Base-by-base conservation (phyloP, 495 filamentous ascomycete species). In the Podospora sp. region DNA sequence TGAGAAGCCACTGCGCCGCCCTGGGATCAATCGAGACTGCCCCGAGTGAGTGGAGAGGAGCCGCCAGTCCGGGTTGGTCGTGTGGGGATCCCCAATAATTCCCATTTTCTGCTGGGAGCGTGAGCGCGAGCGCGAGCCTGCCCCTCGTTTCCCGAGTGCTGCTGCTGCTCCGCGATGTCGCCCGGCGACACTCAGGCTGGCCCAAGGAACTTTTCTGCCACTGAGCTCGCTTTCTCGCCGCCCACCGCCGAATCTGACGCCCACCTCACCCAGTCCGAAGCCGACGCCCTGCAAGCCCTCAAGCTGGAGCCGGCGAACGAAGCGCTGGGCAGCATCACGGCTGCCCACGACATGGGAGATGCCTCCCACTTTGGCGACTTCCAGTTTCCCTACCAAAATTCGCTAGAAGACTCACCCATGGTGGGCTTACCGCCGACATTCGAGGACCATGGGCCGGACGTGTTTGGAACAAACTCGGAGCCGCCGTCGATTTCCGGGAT, bases 291-390 rank as follows among this genome's bases (percentile, higher is more conserved):
- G 12, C 67, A 74, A 65, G 60, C 65, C 50, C 72, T 72, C 65
- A 75, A 76, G 64, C 66, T 77, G 68, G 74, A 76, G 51, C 55
- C 61, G 24, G 40, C 74, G 49, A 69, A 72, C 68, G 74, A 73
- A 22, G 65, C 66, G 18, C 60, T 76, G 55, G 74, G 65, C 50
- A 73, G 64, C 69, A 77, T 75, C 51, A 73, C 72, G 36, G 74
- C 72, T 67, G 69, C 71, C 27, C 68, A 73, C 70, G 73, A 76
- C 57, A 64, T 78, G 68, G 71, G 73, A 25, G 76, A 75, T 51
- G 67, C 73, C 50, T 75, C 80, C 25, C 77, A 81, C 68, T 83
- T 81, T 66, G 73, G 77, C 59, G 80, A 84, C 55, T 83, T 83
- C 40, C 73, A 78, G 33, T 84, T 83, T 65, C 70, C 79, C 8